Evolutionary conservation across 177 flowering plant genomes (phyloP).

Genomic region (Tripterygium wilfordii): DNA sequence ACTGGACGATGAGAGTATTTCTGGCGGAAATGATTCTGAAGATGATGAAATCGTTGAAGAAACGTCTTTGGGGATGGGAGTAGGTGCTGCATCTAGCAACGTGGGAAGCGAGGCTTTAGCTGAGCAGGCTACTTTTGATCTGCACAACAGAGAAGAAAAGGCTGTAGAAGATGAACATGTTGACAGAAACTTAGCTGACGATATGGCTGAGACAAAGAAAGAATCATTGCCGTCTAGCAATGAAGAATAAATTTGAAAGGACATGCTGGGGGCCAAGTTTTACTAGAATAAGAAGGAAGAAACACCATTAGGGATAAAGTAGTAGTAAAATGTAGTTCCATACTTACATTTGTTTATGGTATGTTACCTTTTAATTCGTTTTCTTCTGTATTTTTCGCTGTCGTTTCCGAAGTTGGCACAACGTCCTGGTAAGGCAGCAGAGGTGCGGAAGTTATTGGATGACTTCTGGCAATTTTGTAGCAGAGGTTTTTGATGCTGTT

Average conservation of each 20-base stretch:
- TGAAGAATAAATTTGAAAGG: background rate
- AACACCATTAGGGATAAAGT: too few relatives aligned
- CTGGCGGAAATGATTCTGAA: slow-evolving; percentile 41
- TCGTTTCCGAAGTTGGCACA: too few relatives aligned
- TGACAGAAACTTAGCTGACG: background rate
- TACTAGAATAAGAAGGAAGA: background rate
- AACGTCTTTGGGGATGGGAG: slow-evolving; percentile 15
- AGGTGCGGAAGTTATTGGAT: slow-evolving; percentile 5
- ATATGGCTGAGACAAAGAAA: background rate
- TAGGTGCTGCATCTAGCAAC: slow-evolving; percentile 13
- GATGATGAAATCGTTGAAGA: slow-evolving; percentile 40
- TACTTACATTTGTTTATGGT: too few relatives aligned
- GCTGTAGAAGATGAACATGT: background rate
- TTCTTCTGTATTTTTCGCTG: too few relatives aligned
- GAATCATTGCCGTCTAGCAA: background rate
- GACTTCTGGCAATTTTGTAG: slow-evolving; percentile 1
- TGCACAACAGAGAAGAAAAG: background rate
- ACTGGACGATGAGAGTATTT: slow-evolving; percentile 31
- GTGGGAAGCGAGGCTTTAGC: background rate
- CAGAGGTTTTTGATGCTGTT: background rate
- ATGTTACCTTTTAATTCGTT: too few relatives aligned
- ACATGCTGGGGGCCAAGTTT: background rate
- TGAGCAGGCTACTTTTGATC: background rate
- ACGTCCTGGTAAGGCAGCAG: too few relatives aligned
- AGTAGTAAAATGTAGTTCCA: too few relatives aligned